Evolutionary conservation across 495 filamentous ascomycete species (phyloP).

Genomic region (Xylaria venustula): DNA sequence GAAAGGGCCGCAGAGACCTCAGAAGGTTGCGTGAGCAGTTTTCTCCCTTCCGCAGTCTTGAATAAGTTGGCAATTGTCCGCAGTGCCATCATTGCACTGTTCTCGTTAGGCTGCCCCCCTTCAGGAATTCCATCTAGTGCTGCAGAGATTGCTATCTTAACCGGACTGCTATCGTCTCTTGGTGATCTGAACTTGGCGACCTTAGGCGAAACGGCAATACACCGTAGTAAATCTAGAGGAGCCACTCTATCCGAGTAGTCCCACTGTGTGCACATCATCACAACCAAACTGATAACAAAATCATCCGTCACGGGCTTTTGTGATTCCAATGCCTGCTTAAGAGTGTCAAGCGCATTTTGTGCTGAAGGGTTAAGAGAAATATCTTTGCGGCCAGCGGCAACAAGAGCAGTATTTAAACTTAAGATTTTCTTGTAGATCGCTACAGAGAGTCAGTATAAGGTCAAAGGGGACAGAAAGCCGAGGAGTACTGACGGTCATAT

Average conservation of each 20-base stretch:
- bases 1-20: conserved; percentile 44
- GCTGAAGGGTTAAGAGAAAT: conserved; percentile 71
- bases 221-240: conserved; percentile 79
- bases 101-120: conserved; percentile 46
- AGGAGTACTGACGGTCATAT: conserved; percentile 33
- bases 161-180: conserved; percentile 44
- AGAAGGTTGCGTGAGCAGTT: conserved; percentile 57
- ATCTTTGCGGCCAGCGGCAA: conserved; percentile 68
- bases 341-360: conserved; percentile 52
- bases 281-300: conserved; percentile 54
- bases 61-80: conserved; percentile 89
- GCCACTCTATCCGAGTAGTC: conserved; percentile 75
- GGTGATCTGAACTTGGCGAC: conserved; percentile 50
- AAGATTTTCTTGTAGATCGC: conserved; percentile 71
- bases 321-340: conserved; percentile 59
- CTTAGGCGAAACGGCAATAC: conserved; percentile 65
- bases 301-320: conserved; percentile 31
- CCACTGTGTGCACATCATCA: conserved; percentile 73
- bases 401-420: conserved; percentile 66
- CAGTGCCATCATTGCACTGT: conserved; percentile 82
- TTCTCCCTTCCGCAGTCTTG: conserved; percentile 66
- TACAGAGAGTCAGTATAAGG: conserved; percentile 46
- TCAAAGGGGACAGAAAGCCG: conserved; percentile 29
- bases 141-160: conserved; percentile 56
- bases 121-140: conserved; percentile 35